These are phyloP conservation scores for Linderina pennispora DNA, from an alignment of 192 early-diverging fungal species.

Conservation along the genomic window DNA sequence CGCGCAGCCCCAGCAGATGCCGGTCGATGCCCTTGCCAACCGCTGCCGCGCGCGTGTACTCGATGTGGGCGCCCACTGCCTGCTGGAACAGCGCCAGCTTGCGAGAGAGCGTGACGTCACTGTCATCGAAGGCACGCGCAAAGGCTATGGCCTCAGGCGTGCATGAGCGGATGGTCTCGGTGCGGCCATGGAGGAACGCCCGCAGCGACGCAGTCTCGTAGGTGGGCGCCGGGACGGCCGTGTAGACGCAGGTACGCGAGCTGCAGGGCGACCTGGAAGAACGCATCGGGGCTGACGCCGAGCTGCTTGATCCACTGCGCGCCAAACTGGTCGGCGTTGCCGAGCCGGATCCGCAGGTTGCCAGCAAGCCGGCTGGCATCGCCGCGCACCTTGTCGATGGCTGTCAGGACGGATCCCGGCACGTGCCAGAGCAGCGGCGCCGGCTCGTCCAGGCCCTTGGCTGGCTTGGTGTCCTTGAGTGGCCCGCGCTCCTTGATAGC, in stretches of 20 bases:
- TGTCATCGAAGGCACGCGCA: constrained; percentile 67
- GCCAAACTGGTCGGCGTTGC: constrained; percentile 72
- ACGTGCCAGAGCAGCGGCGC: constrained; percentile 67
- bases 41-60: constrained; percentile 71
- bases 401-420: constrained; percentile 44
- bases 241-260: constrained; percentile 73
- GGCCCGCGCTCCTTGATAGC: constrained; percentile 38
- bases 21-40: constrained; percentile 84
- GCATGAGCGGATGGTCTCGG: constrained; percentile 85
- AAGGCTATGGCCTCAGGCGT: constrained; percentile 74
- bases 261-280: constrained; percentile 86
- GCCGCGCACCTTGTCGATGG: constrained; percentile 57
- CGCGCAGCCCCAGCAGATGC: constrained; percentile 81
- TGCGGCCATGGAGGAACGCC: constrained; percentile 75
- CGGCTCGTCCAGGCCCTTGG: constrained; percentile 46
- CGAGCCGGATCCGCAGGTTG: constrained; percentile 65
- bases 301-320: constrained; percentile 78
- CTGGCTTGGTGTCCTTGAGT: constrained; percentile 7
- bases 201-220: constrained; percentile 76
- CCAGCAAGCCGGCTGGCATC: constrained; percentile 59
- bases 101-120: constrained; percentile 29
- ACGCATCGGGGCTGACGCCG: constrained; percentile 83
- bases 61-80: constrained; percentile 63
- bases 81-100: constrained; percentile 55
- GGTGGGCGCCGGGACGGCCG: constrained; percentile 59